These are phyloP conservation scores for Ganoderma sinense DNA, from an alignment of 1,284 basidiomycete species.

Conservation along the genomic window DNA sequence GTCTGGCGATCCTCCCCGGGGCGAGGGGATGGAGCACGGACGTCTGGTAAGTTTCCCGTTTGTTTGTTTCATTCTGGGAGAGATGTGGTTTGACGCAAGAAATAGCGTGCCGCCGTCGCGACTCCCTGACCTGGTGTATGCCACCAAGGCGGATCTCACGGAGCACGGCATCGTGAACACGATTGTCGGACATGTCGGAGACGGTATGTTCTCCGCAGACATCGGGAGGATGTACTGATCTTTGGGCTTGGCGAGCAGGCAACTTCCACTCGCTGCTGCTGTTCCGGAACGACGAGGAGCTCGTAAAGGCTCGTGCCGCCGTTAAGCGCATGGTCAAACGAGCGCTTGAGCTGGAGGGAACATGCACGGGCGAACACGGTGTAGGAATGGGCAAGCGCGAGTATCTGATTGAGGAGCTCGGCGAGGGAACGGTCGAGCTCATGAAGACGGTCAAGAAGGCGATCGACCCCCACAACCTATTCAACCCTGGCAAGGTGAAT, in stretches of 20 bases:
- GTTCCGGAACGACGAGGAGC: slow-evolving; percentile 70
- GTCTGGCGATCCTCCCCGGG: slow-evolving; percentile 71
- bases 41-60: slow-evolving; percentile 71
- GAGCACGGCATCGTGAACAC: slow-evolving; percentile 8
- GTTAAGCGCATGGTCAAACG: slow-evolving; percentile 76
- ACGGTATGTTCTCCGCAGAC: slow-evolving; percentile 6
- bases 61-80: neutral
- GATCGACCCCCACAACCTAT: slow-evolving; percentile 79
- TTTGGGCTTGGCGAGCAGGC: slow-evolving; percentile 40
- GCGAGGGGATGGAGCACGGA: slow-evolving; percentile 83
- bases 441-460: slow-evolving; percentile 86
- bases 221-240: neutral
- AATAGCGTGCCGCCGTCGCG: neutral
- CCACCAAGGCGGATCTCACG: slow-evolving; percentile 14
- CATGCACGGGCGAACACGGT: slow-evolving; percentile 89
- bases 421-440: slow-evolving; percentile 81
- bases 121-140: slow-evolving; percentile 8
- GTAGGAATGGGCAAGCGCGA: slow-evolving; percentile 88
- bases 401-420: slow-evolving; percentile 81
- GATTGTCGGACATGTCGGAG: slow-evolving; percentile 19
- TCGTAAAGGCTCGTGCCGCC: slow-evolving; percentile 54
- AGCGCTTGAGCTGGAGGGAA: slow-evolving; percentile 80
- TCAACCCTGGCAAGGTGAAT: slow-evolving; percentile 87
- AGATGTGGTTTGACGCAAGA: slow-evolving; percentile 13
- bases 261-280: slow-evolving; percentile 67